Conservation (phyloP, 805 yeast species). For the Cyberlindnera xylosilytica region DNA sequence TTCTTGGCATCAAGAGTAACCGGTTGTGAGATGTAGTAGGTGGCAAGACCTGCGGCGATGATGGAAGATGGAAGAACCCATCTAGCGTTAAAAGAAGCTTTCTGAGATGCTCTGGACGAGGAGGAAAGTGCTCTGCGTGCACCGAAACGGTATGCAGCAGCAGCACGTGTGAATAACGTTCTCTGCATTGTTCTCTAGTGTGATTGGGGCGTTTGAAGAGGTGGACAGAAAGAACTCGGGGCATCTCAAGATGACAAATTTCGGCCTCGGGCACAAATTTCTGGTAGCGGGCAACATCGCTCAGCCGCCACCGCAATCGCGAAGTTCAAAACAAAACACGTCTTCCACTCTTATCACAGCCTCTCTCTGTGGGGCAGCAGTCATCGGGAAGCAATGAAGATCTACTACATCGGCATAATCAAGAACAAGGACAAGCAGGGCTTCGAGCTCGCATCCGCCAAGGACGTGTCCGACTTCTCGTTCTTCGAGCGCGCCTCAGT, state of each 20-base stretch:
- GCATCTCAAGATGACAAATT: conserved; percentile 14
- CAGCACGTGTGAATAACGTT: conserved; percentile 10
- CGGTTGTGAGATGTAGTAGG: conserved; percentile 19
- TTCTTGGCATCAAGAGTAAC: conserved; percentile 19
- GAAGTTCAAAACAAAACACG: conserved; percentile 1
- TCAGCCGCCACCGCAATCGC: conserved; percentile 3
- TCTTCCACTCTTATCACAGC: neutral
- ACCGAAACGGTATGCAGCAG: conserved; percentile 1
- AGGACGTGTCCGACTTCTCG: conserved; percentile 81
- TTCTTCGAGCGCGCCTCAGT: conserved; percentile 85
- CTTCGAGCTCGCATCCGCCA: conserved; percentile 72
- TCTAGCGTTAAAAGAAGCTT: conserved; percentile 4
- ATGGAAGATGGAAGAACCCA: conserved; percentile 21
- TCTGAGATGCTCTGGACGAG: conserved; percentile 5
- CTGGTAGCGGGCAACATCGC: neutral
- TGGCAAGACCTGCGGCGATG: conserved; percentile 17
- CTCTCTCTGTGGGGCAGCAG: neutral
- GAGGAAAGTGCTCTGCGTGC: conserved; percentile 17
- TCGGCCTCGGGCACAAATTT: neutral
- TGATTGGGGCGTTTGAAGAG: neutral
- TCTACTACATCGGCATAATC: conserved; percentile 85
- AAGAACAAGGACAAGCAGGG: conserved; percentile 61
- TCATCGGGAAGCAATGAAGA: conserved; percentile 55
- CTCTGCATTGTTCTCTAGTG: conserved; percentile 10
- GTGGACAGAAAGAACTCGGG: neutral